Evolutionary conservation across 257 asterid species (phyloP), one percentile per base, ranked within the genome.

Genomic region (Cynanchum wilfordii): DNA sequence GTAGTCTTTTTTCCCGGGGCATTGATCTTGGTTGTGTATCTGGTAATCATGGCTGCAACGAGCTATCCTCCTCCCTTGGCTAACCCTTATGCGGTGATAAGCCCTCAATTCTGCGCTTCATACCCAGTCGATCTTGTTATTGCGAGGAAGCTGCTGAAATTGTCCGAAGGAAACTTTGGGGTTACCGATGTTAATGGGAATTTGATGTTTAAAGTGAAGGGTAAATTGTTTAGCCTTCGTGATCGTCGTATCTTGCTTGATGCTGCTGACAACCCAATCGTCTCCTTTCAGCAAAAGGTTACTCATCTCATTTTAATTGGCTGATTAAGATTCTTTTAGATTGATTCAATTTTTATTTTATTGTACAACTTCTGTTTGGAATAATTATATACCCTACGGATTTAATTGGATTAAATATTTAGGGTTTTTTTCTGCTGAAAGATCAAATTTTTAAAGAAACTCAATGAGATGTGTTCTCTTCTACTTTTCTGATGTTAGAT

Each of bases 241-340:
- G 96, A 91, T 44, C 90, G 89, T 71, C 93, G 96, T 33, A 75
- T 87, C 65, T 81, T 91, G 84, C 86, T 83, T 54, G 99, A 91
- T 74, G 89, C 92, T 47, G 80, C 85, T 19, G 96, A 79, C 30
- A 77, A 63, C 65, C 96, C 96, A 33, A 13, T 94, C 69, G 54
- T 91, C 85, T 87, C 97, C 51, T 78, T 78, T 69, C 78, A 74
- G 70, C 96, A 89, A 68, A 91, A 91, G 91, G 97, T 91, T 16
- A n/a, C 51, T 42, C 24, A 1, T n/a, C 1, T n/a, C 19, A 10
- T 7, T 5, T 68, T n/a, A 47, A 22, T 47, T 25, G 4, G 7
- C 72, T 16, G 17, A 6, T 25, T 3, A 42, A 68, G 19, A 16
- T 49, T 68, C 30, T 2, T 10, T n/a, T 58, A 2, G 10, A 59